A percentile compares a stretch with the other conserved stretches of the same genome.
These are phyloP conservation scores for Aspergillaceae sp. DNA, from an alignment of 2,329 filamentous ascomycete genomes.

Conservation along the genomic window DNA sequence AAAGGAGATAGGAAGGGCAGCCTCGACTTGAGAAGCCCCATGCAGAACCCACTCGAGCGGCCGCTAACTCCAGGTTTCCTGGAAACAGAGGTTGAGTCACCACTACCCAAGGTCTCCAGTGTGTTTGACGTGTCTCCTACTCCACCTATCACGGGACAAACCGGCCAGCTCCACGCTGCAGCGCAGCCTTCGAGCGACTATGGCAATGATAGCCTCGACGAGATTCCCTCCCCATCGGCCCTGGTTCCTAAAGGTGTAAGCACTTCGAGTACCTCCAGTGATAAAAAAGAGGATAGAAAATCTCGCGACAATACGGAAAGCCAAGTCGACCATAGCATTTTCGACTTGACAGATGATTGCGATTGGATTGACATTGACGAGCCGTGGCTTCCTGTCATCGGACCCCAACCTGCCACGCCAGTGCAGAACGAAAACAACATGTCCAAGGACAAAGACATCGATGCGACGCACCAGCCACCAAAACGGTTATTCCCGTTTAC, in stretches of 20 bases:
- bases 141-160: too few species aligned
- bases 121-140: not conserved
- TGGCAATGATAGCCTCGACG: conserved; percentile 23
- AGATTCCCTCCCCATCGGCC: conserved; percentile 31
- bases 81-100: not conserved
- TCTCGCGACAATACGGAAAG: conserved; percentile 1
- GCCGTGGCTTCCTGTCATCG: not conserved
- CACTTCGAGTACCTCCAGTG: not conserved
- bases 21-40: not conserved
- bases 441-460: too few species aligned
- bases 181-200: conserved; percentile 24
- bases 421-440: not conserved
- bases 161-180: too few species aligned
- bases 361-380: conserved; percentile 17
- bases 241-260: conserved; percentile 14
- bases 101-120: not conserved
- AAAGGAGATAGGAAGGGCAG: not conserved
- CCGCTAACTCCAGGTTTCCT: not conserved
- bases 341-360: conserved; percentile 17
- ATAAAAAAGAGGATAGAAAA: not conserved
- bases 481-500: not conserved
- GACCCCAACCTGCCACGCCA: conserved; percentile 2
- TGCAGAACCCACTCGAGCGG: not conserved
- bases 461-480: not conserved
- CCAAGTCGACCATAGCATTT: not conserved